Percentiles rank a stretch among this genome's conserved stretches.
Evolutionary conservation across 208 protist genomes (phyloP).

Genomic region (Acanthamoeba culbertsoni): DNA sequence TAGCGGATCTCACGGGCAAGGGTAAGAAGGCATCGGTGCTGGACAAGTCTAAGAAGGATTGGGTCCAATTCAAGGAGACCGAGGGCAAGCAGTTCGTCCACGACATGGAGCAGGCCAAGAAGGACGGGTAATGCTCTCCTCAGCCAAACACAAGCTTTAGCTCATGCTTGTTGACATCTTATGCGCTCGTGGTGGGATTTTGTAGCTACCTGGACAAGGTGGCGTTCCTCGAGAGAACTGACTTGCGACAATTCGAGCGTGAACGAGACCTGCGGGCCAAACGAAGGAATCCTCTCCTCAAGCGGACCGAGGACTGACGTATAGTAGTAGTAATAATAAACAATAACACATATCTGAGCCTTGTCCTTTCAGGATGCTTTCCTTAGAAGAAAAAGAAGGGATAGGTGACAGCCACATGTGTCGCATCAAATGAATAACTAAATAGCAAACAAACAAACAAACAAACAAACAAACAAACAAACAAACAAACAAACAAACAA

Average conservation of each 20-base stretch:
- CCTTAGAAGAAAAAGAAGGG: too few species aligned
- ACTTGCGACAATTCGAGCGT: conserved; percentile 31
- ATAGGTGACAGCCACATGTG: too few species aligned
- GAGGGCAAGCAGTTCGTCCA: conserved; percentile 47
- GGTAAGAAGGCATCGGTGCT: conserved; percentile 31
- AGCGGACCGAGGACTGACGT: neutral
- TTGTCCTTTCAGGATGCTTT: too few species aligned
- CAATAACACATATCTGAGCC: too few species aligned
- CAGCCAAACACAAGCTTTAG: neutral
- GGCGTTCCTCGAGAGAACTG: conserved; percentile 13
- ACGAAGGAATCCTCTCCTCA: neutral
- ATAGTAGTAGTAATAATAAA: too few species aligned
- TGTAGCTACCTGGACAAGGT: neutral
- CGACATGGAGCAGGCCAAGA: conserved; percentile 46
- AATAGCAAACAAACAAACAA: too few species aligned
- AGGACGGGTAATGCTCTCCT: neutral
- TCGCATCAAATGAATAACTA: too few species aligned
- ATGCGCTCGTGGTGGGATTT: neutral
- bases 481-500: too few species aligned
- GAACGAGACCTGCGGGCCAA: conserved; percentile 29
- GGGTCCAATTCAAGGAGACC: conserved; percentile 44
- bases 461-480: too few species aligned
- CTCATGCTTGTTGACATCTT: neutral
- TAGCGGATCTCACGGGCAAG: conserved; percentile 12
- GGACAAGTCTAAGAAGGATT: conserved; percentile 7